Evolutionary conservation across 805 yeast species (phyloP).

Genomic region (Metschnikowia peoriensis): DNA sequence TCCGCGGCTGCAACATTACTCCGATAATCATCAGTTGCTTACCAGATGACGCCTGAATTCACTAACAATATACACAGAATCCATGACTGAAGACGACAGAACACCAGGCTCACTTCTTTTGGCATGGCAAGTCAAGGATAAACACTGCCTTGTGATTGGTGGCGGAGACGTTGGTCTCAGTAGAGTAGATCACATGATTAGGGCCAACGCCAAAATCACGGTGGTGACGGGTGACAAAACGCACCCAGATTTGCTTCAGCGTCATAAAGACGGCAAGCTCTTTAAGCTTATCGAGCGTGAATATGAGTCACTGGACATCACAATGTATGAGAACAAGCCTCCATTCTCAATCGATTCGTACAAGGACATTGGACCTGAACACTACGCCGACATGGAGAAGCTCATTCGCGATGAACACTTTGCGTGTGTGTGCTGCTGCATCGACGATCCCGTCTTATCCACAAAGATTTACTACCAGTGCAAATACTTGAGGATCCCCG

Average conservation of each 20-base stretch:
- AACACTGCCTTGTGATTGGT: conserved; percentile 71
- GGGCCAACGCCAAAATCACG: conserved; percentile 69
- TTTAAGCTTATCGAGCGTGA: conserved; percentile 41
- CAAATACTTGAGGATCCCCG: conserved; percentile 49
- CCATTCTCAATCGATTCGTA: conserved; percentile 11
- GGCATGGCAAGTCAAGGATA: conserved; percentile 71
- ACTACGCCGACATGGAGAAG: conserved; percentile 30
- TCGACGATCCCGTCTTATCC: conserved; percentile 66
- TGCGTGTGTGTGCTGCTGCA: conserved; percentile 69
- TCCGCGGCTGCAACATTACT: background rate
- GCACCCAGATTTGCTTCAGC: conserved; percentile 29
- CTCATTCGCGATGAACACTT: conserved; percentile 43
- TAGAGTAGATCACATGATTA: conserved; percentile 61
- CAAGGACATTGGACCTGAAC: conserved; percentile 11
- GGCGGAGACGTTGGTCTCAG: conserved; percentile 78
- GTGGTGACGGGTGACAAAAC: conserved; percentile 48
- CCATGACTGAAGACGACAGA: background rate
- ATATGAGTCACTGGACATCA: conserved; percentile 48
- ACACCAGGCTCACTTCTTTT: conserved; percentile 49
- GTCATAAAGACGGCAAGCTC: conserved; percentile 39
- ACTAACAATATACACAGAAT: background rate
- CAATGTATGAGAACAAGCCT: conserved; percentile 42
- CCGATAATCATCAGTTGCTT: background rate
- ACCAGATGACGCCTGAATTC: too few relatives aligned
- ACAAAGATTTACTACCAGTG: conserved; percentile 53